Evolutionary conservation across 208 protist genomes (phyloP), one percentile per base, ranked within the genome.

Genomic region (Vickermania ingenoplastis): DNA sequence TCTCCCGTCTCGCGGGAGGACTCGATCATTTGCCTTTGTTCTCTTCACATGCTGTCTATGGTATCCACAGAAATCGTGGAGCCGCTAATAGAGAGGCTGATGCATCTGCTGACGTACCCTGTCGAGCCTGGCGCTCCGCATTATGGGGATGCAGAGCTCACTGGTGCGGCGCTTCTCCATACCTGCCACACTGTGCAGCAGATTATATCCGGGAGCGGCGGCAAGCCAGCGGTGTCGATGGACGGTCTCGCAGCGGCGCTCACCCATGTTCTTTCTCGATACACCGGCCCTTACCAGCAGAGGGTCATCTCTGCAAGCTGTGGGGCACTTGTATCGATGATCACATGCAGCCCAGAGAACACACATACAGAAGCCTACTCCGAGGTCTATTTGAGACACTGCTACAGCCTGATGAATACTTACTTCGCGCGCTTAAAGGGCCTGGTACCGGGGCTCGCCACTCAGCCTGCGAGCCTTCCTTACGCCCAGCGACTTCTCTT

Each of bases 401-500:
- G 82, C 71, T 95, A 95, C 61, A 65, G 67, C 5, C 77, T 92
- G 49, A 89, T 95, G 84, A 92, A 92, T 64, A 79, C 65, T 21
- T 92, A 92, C 69, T 95, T 91, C 61, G 75, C 79, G 45, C 77
- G 75, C 28, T 70, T 79, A 36, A 54, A 67, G 0, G 67, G 62
- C 14, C 63, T 95, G 41, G 25, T 88, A 29, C 65, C 75, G 23
- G 71, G 62, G 29, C 59, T 89, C 36, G 61, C 61, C 11, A 73
- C 61, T 23, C 67, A 82, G 31, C 68, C 71, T 26, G 69, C 78
- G 30, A 81, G 72, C 52, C 53, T 84, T 25, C 75, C 70, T 22
- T 95, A 95, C 68, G 75, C 78, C 4, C 77, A 85, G 57, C 84
- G 89, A 27, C 92, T 89, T 60, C 71, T 92, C 25, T 95, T 95